Percentiles rank a stretch among this genome's conserved stretches.
Evolutionary conservation across 2,329 filamentous ascomycete genomes (phyloP).

Genomic region (Tricladium varicosporioides): DNA sequence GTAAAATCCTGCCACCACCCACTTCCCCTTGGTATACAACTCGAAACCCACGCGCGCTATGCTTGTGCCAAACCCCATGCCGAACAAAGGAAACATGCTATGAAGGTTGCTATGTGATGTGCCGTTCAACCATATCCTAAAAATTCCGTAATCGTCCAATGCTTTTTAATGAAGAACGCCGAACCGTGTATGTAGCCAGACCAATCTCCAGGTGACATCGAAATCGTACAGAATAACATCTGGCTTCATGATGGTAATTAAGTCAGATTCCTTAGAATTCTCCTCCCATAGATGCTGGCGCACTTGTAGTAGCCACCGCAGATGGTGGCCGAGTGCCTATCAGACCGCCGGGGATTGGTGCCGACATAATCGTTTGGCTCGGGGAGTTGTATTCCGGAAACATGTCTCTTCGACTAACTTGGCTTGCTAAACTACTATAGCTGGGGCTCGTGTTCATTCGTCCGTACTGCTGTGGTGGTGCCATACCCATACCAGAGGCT

Average conservation of each 20-base stretch:
- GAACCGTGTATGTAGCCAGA: background rate
- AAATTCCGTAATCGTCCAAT: conserved; percentile 4
- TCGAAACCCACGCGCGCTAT: conserved; percentile 8
- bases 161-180: conserved; percentile 4
- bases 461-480: conserved; percentile 5
- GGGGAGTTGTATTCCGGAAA: background rate
- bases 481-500: conserved; percentile 6
- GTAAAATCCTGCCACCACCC: conserved; percentile 5
- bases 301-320: conserved; percentile 6
- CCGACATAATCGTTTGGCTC: background rate
- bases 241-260: background rate
- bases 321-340: conserved; percentile 4
- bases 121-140: background rate
- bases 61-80: conserved; percentile 5
- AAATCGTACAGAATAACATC: background rate
- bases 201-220: background rate
- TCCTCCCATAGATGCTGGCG: background rate
- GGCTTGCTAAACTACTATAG: background rate
- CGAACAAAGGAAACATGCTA: conserved; percentile 4
- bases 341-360: conserved; percentile 3
- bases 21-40: conserved; percentile 6
- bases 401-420: background rate
- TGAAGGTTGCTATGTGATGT: background rate
- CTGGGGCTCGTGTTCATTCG: conserved; percentile 8
- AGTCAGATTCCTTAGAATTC: background rate